Percentiles rank a stretch among this genome's conserved stretches.
These are phyloP conservation scores for Aspergillus neotritici DNA, from an alignment of 2,329 filamentous ascomycete genomes.

Conservation along the genomic window DNA sequence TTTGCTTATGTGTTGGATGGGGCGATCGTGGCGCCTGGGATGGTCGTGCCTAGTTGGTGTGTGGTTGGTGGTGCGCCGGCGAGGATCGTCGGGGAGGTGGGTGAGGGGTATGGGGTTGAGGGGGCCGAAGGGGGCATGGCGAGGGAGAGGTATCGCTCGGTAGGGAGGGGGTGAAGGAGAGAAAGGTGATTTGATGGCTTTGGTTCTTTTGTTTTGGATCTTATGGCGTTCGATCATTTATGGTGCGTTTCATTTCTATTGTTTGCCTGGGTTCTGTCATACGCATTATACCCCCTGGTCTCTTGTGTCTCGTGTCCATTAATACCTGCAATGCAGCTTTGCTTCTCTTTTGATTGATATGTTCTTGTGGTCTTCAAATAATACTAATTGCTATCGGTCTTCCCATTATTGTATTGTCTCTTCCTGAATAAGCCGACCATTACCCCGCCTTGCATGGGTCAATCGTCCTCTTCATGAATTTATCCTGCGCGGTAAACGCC, in stretches of 20 bases:
- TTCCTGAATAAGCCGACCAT: not conserved
- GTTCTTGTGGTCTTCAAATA: no score
- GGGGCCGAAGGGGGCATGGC: conserved; percentile 41
- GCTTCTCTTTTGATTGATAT: not conserved
- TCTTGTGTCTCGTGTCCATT: not conserved
- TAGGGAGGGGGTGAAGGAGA: conserved; percentile 25
- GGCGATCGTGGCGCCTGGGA: conserved; percentile 74
- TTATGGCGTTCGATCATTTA: conserved; percentile 1
- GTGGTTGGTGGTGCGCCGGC: conserved; percentile 82
- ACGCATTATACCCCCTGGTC: conserved; percentile 15
- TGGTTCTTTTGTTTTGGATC: conserved; percentile 5
- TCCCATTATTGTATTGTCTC: not conserved
- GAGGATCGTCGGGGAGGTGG: conserved; percentile 71
- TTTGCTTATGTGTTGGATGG: conserved; percentile 83
- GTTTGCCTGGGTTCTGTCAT: conserved; percentile 1
- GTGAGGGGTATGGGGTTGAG: conserved; percentile 44
- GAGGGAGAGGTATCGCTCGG: conserved; percentile 37
- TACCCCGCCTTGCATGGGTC: conserved; percentile 24
- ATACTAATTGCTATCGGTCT: not conserved
- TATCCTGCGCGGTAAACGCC: conserved; percentile 56
- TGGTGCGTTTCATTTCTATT: conserved; percentile 7
- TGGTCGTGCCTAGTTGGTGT: conserved; percentile 88
- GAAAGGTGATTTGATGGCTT: not conserved
- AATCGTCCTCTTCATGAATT: conserved; percentile 46
- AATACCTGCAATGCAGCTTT: not conserved